Base-by-base conservation (phyloP, 75 land plant genomes). In the Larix kaempferi region DNA sequence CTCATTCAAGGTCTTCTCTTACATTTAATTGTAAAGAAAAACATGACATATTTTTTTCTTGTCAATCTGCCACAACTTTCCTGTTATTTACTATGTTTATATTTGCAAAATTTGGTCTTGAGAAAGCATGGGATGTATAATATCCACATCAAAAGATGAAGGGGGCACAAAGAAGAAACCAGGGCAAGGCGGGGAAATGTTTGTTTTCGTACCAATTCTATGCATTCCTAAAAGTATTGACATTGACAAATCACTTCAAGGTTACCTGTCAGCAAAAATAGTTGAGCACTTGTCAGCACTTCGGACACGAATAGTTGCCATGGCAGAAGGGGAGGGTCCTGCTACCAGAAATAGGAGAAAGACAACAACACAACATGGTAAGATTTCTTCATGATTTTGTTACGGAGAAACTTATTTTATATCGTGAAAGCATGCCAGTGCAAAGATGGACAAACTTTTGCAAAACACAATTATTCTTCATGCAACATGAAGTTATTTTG, bases 161-260 rank as follows among this genome's bases (percentile, higher is more conserved):
- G 88, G 82, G 41, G 88, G 85, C 52, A 76, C 77, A 55, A 63
- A 81, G 61, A 83, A 89, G 63, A 77, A 64, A 57, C 85, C 89
- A 17, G 79, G 80, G 56, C 79, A 76, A 23, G 77, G 80, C 21
- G 93, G 88, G 55, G 94, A 90, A 15, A 76, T 94, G n/a, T 81
- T 85, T 82, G 89, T 90, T 2, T 94, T 86, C 82, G 82, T 90
- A 37, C 97, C 97, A 59, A 91, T 91, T 15, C 76, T 91, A 15
- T 78, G 97, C 66, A 80, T 84, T 59, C 97, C 97, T 1, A 88
- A 85, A 74, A 79, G 74, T 44, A 76, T 88, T 11, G 97, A 94
- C 74, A 81, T 94, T 75, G 78, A 79, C 16, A 80, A 76, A 67
- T 58, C 87, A 44, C 83, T 89, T 29, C 80, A 83, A 16, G 88